Evolutionary conservation across 495 filamentous ascomycete genomes (phyloP).

Genomic region (Xylaria intraflava): DNA sequence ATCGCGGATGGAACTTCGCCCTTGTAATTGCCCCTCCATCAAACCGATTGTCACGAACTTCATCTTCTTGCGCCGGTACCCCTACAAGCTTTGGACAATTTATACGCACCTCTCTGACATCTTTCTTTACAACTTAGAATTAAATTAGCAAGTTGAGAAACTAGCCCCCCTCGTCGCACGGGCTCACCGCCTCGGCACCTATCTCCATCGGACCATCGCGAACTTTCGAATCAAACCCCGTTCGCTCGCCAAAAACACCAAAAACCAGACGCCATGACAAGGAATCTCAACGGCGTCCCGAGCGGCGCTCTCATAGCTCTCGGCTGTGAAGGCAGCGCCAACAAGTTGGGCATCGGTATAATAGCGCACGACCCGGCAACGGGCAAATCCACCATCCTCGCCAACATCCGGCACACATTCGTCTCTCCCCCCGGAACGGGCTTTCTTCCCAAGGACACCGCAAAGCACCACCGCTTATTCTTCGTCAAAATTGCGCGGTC

Average conservation of each 20-base stretch:
- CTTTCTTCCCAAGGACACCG: constrained; percentile 94
- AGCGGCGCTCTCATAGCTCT: constrained; percentile 56
- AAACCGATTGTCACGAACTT: neutral
- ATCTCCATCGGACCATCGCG: neutral
- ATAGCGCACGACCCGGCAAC: constrained; percentile 67
- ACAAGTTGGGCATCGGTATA: constrained; percentile 92
- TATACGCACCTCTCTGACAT: no score
- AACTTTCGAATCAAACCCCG: neutral
- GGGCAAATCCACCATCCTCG: constrained; percentile 65
- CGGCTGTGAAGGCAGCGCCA: constrained; percentile 94
- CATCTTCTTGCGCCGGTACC: neutral
- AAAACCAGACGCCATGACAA: constrained; percentile 1
- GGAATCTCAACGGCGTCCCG: constrained; percentile 3
- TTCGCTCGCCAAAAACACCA: neutral
- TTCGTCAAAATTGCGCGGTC: constrained; percentile 72
- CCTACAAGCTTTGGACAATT: neutral
- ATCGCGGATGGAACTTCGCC: neutral
- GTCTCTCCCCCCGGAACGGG: constrained; percentile 85
- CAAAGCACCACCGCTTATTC: constrained; percentile 81
- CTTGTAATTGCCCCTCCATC: constrained; percentile 4
- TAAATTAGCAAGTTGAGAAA: neutral
- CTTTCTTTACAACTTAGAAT: neutral
- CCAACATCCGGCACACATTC: constrained; percentile 93
- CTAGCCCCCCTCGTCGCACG: neutral
- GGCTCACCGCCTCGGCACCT: neutral